phyloP scores from a whole-genome alignment of 768 basidiomycete species.

The Gloeostereum incarnatum region DNA sequence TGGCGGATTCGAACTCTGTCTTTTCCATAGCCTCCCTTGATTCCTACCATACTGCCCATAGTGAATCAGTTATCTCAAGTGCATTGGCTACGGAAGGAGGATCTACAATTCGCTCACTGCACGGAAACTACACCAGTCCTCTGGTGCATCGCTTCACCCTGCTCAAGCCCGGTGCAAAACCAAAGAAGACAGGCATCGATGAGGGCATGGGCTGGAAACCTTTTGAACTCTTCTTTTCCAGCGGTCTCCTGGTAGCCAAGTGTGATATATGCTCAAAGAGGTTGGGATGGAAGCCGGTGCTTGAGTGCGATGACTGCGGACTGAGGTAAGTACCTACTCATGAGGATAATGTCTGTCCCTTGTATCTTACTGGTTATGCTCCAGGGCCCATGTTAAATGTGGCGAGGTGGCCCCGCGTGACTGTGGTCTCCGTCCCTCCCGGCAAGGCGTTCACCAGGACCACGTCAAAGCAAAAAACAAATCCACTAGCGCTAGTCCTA shows the following conservation, averaged over 20 bases:
- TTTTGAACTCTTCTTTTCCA: slow-evolving; percentile 70
- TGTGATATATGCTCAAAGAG: slow-evolving; percentile 80
- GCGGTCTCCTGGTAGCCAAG: slow-evolving; percentile 60
- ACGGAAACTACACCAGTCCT: slow-evolving; percentile 30
- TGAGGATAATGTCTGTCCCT: slow-evolving; percentile 2
- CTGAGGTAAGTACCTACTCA: slow-evolving; percentile 40
- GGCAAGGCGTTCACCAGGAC: slow-evolving; percentile 18
- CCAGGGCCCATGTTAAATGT: slow-evolving; percentile 79
- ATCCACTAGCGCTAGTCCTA: too few relatives aligned
- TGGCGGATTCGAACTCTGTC: slow-evolving; percentile 35
- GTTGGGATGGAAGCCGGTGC: slow-evolving; percentile 76
- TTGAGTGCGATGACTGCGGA: slow-evolving; percentile 88
- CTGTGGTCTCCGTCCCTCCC: slow-evolving; percentile 51
- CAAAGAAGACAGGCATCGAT: slow-evolving; percentile 26
- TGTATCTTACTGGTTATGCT: slow-evolving; percentile 6
- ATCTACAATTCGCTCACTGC: slow-evolving; percentile 48
- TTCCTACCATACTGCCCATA: slow-evolving; percentile 57
- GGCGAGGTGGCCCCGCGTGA: slow-evolving; percentile 76
- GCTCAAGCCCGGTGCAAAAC: slow-evolving; percentile 69
- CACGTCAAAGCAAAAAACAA: too few relatives aligned
- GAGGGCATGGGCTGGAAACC: slow-evolving; percentile 63
- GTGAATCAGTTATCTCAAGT: slow-evolving; percentile 37
- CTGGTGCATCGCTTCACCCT: slow-evolving; percentile 82
- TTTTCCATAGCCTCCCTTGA: slow-evolving; percentile 50
- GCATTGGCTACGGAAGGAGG: slow-evolving; percentile 72